phyloP scores from a whole-genome alignment of 495 filamentous ascomycete genomes.

The Thozetella sp. region DNA sequence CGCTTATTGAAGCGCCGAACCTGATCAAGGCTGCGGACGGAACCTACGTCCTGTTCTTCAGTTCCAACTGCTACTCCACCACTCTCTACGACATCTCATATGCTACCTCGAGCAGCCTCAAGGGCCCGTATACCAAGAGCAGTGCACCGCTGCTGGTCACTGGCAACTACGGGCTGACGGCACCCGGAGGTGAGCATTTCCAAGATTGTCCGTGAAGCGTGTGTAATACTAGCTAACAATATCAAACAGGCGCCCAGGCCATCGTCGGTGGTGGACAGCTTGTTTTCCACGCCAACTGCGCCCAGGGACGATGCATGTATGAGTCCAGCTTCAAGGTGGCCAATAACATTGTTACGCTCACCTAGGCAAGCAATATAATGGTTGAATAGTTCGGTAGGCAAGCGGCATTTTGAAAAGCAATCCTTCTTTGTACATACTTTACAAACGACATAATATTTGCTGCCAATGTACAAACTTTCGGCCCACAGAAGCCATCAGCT shows the following conservation, averaged over 20 bases:
- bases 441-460: no score
- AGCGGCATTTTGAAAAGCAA: no score
- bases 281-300: constrained; percentile 52
- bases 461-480: no score
- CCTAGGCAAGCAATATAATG: background rate
- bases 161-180: constrained; percentile 33
- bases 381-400: background rate
- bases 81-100: constrained; percentile 56
- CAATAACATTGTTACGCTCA: background rate
- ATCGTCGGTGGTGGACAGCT: constrained; percentile 31
- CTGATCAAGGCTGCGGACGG: constrained; percentile 46
- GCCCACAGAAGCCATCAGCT: no score
- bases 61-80: constrained; percentile 55
- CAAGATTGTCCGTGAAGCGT: no score
- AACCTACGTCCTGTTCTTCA: constrained; percentile 62
- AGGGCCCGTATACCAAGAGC: constrained; percentile 46
- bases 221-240: no score
- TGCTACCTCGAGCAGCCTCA: constrained; percentile 45
- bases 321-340: constrained; percentile 7
- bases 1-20: constrained; percentile 62
- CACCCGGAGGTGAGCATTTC: constrained; percentile 42
- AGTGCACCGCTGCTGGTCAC: constrained; percentile 35
- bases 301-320: constrained; percentile 31
- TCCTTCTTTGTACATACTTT: no score
- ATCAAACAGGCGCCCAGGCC: constrained; percentile 5